These are phyloP conservation scores for Candida tallmaniae DNA, from an alignment of 805 yeast genomes.

Conservation along the genomic window DNA sequence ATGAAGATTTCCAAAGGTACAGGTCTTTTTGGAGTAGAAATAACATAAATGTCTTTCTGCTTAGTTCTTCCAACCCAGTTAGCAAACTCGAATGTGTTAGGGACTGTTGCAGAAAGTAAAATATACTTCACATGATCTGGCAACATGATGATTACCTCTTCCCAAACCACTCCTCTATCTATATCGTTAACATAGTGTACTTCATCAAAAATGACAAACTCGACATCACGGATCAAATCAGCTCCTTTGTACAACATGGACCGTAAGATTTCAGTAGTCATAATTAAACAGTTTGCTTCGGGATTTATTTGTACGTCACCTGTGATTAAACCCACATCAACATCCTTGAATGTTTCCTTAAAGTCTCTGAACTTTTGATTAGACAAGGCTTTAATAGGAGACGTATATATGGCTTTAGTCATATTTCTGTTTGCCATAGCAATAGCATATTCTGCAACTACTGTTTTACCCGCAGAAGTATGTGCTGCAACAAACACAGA, in stretches of 20 bases:
- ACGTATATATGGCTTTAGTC: conserved; percentile 95
- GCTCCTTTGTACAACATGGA: conserved; percentile 97
- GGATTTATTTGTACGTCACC: conserved; percentile 99
- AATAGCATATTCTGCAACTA: conserved; percentile 96
- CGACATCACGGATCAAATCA: conserved; percentile 97
- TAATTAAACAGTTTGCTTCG: conserved; percentile 95
- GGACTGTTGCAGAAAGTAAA: conserved; percentile 92
- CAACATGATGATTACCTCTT: conserved; percentile 89
- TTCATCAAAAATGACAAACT: conserved; percentile 98
- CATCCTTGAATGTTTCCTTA: conserved; percentile 69
- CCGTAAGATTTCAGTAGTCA: conserved; percentile 98
- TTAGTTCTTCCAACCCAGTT: conserved; percentile 98
- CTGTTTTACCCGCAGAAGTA: conserved; percentile 98
- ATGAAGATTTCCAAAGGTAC: conserved; percentile 85
- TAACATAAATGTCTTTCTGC: conserved; percentile 92
- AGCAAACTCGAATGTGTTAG: conserved; percentile 93
- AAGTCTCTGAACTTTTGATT: conserved; percentile 90
- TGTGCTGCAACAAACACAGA: conserved; percentile 99
- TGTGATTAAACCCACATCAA: conserved; percentile 90
- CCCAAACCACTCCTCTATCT: conserved; percentile 99
- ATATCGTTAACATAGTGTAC: conserved; percentile 98
- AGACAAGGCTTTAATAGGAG: conserved; percentile 89
- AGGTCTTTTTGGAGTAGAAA: conserved; percentile 94
- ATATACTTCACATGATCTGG: conserved; percentile 97
- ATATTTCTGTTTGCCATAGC: conserved; percentile 94